Evolutionary conservation across 352 stramenopile species (phyloP).

Genomic region (Pythium myriotylum): DNA sequence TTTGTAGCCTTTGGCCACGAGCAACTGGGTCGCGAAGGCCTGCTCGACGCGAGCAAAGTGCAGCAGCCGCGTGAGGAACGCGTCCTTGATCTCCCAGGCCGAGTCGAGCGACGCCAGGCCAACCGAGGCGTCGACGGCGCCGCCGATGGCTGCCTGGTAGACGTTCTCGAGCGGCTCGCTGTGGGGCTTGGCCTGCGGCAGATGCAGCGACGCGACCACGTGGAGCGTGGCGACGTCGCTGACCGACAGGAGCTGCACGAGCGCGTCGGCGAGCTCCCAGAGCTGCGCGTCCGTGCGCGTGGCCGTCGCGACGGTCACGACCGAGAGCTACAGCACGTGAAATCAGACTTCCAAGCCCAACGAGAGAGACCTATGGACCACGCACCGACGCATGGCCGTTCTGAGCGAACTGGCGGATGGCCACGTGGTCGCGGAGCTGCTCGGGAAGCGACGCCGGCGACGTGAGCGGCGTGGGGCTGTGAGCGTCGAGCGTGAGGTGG

Average conservation of each 20-base stretch:
- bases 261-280: slow-evolving; percentile 51
- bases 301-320: slow-evolving; percentile 40
- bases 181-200: slow-evolving; percentile 57
- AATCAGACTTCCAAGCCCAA: neutral
- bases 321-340: slow-evolving; percentile 28
- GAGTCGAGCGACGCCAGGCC: slow-evolving; percentile 29
- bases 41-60: slow-evolving; percentile 60
- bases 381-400: neutral
- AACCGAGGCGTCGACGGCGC: neutral
- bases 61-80: slow-evolving; percentile 51
- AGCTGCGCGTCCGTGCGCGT: slow-evolving; percentile 23
- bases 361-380: neutral
- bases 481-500: slow-evolving; percentile 7
- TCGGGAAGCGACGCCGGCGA: slow-evolving; percentile 1
- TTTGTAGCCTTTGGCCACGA: slow-evolving; percentile 69
- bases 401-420: neutral
- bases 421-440: neutral
- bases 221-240: slow-evolving; percentile 42
- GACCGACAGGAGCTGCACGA: slow-evolving; percentile 40
- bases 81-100: slow-evolving; percentile 57
- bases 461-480: neutral
- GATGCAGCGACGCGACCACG: slow-evolving; percentile 53
- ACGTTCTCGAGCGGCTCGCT: slow-evolving; percentile 36
- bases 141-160: slow-evolving; percentile 41
- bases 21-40: slow-evolving; percentile 44